Evolutionary conservation across 768 basidiomycete species (phyloP), one percentile per base, ranked within the genome.

Genomic region (Leccinum subtestaceum): DNA sequence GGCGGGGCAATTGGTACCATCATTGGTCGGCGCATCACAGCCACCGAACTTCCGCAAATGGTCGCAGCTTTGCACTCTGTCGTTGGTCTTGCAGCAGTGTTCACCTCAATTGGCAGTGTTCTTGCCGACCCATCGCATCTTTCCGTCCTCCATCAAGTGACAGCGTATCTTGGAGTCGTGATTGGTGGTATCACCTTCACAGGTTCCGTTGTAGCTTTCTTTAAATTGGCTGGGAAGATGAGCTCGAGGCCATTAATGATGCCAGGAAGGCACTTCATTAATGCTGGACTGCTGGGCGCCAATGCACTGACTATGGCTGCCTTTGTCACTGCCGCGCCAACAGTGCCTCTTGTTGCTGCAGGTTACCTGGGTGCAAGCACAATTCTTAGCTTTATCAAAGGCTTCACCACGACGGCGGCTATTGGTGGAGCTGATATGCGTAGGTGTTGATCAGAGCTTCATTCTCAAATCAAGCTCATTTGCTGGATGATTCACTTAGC

Each of bases 381-480:
- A 1, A 61, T 84, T 2, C 76, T 95, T 54, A 93, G 90, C 67
- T 94, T 94, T 73, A 80, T 89, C 60, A 91, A 92, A 69, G 93
- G 93, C 5, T 89, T 80, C 72, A 95, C 93, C 0, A 91, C 90
- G 2, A 93, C 92, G 9, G 89, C 93, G 12, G 90, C 93, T n/a
- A 91, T 95, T 61, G 93, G 93, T 53, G 93, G 93, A 11, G 93
- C 93, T 27, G 93, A 95, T 68, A 95, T 95, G 93, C 93, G 91
- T 93, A 66, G 57, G 89, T 80, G 21, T 29, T 51, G 38, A 43
- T 54, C 11, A 34, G 23, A 17, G 10, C 6, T 2, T 59, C 5
- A 4, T 60, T 49, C 46, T 53, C 32, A 10, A 55, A 46, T 46
- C 32, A 13, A 46, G 43, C 38, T 40, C 32, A 57, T 65, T 64